These are phyloP conservation scores for Rhynchospora pubera DNA, from an alignment of 176 grass and related monocot species.

Conservation along the genomic window DNA sequence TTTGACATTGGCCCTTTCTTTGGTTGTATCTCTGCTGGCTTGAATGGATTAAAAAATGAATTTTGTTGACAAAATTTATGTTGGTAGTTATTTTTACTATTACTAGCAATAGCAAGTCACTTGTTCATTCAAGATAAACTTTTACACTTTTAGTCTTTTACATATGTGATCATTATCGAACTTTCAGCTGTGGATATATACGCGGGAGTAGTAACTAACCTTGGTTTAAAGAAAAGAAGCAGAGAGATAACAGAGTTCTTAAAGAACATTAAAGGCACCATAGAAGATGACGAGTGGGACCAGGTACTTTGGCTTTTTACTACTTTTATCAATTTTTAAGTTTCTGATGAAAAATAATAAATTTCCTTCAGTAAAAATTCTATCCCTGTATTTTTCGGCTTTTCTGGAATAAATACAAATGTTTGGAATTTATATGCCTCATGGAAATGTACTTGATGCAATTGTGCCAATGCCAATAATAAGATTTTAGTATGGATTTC, in stretches of 20 bases:
- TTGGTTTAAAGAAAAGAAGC: conserved; percentile 88
- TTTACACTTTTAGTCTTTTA: neutral
- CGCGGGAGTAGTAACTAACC: conserved; percentile 76
- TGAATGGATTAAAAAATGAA: neutral
- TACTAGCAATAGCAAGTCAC: neutral
- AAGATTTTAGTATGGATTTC: neutral
- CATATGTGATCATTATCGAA: conserved; percentile 14
- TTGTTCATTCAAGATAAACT: neutral
- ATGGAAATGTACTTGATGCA: no score
- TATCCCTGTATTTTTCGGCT: neutral
- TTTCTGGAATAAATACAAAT: neutral
- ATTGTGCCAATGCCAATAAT: neutral
- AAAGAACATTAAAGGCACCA: conserved; percentile 94
- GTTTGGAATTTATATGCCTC: neutral
- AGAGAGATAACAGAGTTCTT: conserved; percentile 86
- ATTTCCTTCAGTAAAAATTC: neutral
- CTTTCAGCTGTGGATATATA: conserved; percentile 90
- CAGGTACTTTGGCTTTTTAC: conserved; percentile 49
- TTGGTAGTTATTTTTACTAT: neutral
- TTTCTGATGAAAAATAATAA: conserved; percentile 6
- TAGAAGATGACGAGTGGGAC: conserved; percentile 90
- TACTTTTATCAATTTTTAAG: neutral
- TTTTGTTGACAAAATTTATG: neutral
- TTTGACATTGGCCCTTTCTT: neutral
- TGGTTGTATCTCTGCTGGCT: neutral